These are phyloP conservation scores for Starmera caribaea DNA, from an alignment of 805 yeast genomes.

Conservation along the genomic window DNA sequence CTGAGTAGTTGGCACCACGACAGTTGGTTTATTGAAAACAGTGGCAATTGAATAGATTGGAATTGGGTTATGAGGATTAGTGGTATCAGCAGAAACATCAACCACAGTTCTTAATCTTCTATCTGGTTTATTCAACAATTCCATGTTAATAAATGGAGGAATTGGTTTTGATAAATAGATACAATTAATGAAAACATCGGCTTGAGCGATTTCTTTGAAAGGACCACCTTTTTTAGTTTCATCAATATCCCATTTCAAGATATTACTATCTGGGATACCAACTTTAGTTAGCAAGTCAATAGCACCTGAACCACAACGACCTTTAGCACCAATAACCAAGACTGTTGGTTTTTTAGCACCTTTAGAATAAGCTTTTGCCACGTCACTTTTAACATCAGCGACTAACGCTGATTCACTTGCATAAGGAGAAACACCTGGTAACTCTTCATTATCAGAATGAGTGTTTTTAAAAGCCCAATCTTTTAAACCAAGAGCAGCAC, in stretches of 20 bases:
- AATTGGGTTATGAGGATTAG: conserved; percentile 96
- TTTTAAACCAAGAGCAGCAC: conserved; percentile 92
- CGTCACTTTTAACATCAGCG: conserved; percentile 53
- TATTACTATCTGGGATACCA: conserved; percentile 81
- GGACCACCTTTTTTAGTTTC: conserved; percentile 98
- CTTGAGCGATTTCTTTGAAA: conserved; percentile 76
- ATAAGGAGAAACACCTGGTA: conserved; percentile 77
- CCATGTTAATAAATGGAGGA: conserved; percentile 77
- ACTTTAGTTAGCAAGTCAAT: conserved; percentile 69
- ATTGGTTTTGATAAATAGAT: conserved; percentile 90
- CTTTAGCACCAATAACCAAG: conserved; percentile 91
- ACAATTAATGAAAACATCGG: conserved; percentile 92
- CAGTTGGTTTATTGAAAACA: conserved; percentile 86
- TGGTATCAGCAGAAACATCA: conserved; percentile 97
- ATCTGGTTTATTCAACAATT: conserved; percentile 49
- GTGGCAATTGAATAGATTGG: conserved; percentile 91
- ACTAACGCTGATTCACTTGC: conserved; percentile 71
- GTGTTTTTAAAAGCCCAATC: conserved; percentile 92
- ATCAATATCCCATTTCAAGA: conserved; percentile 91
- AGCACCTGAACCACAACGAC: conserved; percentile 99
- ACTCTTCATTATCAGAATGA: conserved; percentile 53
- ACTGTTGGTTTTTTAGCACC: conserved; percentile 68
- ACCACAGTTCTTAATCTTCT: conserved; percentile 89
- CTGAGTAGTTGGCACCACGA: conserved; percentile 59
- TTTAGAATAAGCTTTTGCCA: conserved; percentile 47